Conservation (phyloP, 2,329 filamentous ascomycete genomes). For the Alternaria tenuissima region DNA sequence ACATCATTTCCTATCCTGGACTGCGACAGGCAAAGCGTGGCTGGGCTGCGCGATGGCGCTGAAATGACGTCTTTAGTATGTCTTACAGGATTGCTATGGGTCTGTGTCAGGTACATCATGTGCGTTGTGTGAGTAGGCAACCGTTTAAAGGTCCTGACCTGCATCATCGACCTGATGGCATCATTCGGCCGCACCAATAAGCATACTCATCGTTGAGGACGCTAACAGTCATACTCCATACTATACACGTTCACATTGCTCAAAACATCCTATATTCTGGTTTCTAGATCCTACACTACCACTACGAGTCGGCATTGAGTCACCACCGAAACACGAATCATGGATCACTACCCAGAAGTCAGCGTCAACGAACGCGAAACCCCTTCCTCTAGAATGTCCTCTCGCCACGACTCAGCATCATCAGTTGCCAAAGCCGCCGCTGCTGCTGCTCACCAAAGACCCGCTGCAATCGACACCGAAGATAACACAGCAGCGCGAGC, state of each 20-base stretch:
- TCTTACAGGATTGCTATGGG: slow-evolving; percentile 11
- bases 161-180: slow-evolving; percentile 4
- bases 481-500: background rate
- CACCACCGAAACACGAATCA: slow-evolving; percentile 12
- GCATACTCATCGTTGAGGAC: background rate
- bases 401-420: slow-evolving; percentile 29
- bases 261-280: background rate
- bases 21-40: slow-evolving; percentile 17
- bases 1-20: slow-evolving; percentile 26
- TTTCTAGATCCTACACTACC: background rate
- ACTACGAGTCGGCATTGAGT: background rate
- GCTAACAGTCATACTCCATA: background rate
- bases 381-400: slow-evolving; percentile 19
- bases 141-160: slow-evolving; percentile 6
- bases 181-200: background rate
- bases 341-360: slow-evolving; percentile 37
- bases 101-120: slow-evolving; percentile 10
- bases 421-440: slow-evolving; percentile 20
- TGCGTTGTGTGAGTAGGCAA: slow-evolving; percentile 12
- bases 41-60: slow-evolving; percentile 17
- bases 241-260: background rate
- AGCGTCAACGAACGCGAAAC: slow-evolving; percentile 31
- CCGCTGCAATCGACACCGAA: background rate
- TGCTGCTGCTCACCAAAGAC: background rate
- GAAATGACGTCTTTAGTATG: slow-evolving; percentile 26